Conservation (phyloP, 768 basidiomycete species). For the Naganishia kalamii region DNA sequence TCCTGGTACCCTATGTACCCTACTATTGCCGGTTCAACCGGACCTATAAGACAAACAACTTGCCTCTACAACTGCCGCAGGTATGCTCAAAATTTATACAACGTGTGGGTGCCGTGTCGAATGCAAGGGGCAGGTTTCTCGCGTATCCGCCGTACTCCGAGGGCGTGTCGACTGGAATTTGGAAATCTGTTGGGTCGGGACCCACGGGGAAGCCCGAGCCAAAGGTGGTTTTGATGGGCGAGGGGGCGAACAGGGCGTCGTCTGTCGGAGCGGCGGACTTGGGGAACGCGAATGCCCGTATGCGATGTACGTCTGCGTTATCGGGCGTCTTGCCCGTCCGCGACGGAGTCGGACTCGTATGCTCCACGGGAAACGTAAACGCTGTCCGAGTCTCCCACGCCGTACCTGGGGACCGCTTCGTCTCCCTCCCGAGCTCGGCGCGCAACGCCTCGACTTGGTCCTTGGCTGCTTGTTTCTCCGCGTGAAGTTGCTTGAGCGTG, state of each 20-base stretch:
- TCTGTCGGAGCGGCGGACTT: background rate
- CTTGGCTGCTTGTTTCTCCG: background rate
- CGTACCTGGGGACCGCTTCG: background rate
- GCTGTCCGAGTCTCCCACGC: background rate
- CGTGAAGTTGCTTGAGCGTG: background rate
- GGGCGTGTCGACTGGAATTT: background rate
- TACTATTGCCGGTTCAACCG: background rate
- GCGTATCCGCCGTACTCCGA: background rate
- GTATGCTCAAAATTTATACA: slow-evolving; percentile 15
- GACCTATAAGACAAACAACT: slow-evolving; percentile 1
- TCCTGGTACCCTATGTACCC: background rate
- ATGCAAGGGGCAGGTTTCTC: background rate
- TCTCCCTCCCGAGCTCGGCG: background rate
- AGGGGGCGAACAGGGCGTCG: background rate
- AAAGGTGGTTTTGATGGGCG: background rate
- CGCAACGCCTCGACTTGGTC: slow-evolving; percentile 1
- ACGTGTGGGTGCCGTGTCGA: background rate
- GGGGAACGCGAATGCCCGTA: slow-evolving; percentile 1
- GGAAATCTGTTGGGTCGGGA: background rate
- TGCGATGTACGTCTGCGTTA: background rate
- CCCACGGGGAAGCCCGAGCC: background rate
- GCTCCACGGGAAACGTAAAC: background rate
- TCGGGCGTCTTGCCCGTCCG: background rate
- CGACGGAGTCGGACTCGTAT: background rate
- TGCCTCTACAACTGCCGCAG: slow-evolving; percentile 17